These are phyloP conservation scores for Fusarium poae DNA, from an alignment of 2,329 filamentous ascomycete genomes.

Conservation along the genomic window DNA sequence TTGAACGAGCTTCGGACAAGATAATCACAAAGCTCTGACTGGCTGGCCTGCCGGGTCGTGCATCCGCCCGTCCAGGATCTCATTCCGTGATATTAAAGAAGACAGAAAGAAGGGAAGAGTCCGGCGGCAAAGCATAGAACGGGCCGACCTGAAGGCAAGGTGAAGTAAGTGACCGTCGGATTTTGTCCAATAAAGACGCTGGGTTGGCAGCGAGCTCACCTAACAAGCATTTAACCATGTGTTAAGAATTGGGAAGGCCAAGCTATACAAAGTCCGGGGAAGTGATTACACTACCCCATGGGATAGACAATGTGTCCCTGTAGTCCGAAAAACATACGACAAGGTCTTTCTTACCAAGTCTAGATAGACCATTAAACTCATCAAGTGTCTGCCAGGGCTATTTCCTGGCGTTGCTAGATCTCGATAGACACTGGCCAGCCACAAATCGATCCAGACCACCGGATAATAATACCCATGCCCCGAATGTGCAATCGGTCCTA, in stretches of 20 bases:
- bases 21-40: conserved; percentile 9
- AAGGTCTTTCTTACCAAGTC: conserved; percentile 12
- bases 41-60: conserved; percentile 31
- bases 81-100: conserved; percentile 5
- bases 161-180: conserved; percentile 9
- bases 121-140: conserved; percentile 18
- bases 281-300: conserved; percentile 6
- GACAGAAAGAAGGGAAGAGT: conserved; percentile 11
- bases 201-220: conserved; percentile 5
- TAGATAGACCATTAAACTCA: background rate
- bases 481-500: conserved; percentile 34
- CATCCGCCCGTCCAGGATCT: conserved; percentile 36
- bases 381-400: conserved; percentile 2
- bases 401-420: conserved; percentile 21
- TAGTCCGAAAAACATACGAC: conserved; percentile 14
- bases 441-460: conserved; percentile 1
- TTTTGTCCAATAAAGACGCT: conserved; percentile 3
- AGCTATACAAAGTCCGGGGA: conserved; percentile 10
- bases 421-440: conserved; percentile 8
- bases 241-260: background rate
- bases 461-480: conserved; percentile 16
- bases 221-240: background rate
- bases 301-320: background rate
- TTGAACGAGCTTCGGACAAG: conserved; percentile 8
- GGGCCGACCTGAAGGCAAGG: conserved; percentile 12